Base-by-base conservation (phyloP, 768 basidiomycete species). In the Phlebiopsis gigantea region DNA sequence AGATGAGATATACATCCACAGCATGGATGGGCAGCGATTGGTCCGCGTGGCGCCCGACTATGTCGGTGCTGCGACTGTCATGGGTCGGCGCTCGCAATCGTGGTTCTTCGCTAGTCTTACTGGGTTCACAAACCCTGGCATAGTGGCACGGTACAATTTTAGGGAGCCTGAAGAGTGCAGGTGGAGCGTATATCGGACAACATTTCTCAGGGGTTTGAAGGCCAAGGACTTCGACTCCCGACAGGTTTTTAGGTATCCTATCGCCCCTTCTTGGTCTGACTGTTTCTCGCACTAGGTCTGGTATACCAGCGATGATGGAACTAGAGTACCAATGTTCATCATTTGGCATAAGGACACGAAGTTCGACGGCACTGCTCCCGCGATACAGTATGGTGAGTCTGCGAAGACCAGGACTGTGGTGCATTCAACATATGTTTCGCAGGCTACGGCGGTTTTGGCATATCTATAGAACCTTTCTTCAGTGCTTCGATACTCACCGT, bases 401-500 rank as follows among this genome's bases (percentile, higher is more conserved):
- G 42, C 5, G 14, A 43, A 17, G 21, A n/a, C n/a, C n/a, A n/a
- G n/a, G n/a, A n/a, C n/a, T n/a, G n/a, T n/a, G n/a, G n/a, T n/a
- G n/a, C n/a, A n/a, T n/a, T n/a, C n/a, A n/a, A n/a, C n/a, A n/a
- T n/a, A n/a, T n/a, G n/a, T n/a, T 7, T 31, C 39, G 21, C 49
- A 87, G 86, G 88, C 30, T 92, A 91, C 61, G 91, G 90, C n/a
- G 91, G 90, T 9, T 92, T 91, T 67, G 80, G 76, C 52, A 79
- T 87, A 42, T 80, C 87, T 19, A 79, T 91, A 59, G 76, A 79
- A 56, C 90, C 90, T 8, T 82, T 79, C 67, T 93, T 91, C 73
- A 87, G 80, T 57, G 72, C 87, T 6, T 71, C 81, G 4, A 79
- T 88, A 52, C 76, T 93, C 42, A 90, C 88, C 0, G 87, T 88